phyloP scores from a whole-genome alignment of 2,329 filamentous ascomycete genomes.

The Aspergillus terreus region DNA sequence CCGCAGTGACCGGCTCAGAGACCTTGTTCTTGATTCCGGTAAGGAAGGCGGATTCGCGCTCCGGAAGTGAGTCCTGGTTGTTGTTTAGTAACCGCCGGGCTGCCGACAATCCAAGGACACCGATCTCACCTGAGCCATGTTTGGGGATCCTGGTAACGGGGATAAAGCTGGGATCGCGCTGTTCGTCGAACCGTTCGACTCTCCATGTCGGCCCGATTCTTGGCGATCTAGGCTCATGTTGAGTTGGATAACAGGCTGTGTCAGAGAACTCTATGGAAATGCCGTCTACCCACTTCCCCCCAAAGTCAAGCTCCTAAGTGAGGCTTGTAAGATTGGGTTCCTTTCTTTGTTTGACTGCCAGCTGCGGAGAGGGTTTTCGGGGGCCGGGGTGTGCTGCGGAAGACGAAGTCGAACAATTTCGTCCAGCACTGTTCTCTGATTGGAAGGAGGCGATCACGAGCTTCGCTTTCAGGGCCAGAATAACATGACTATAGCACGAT shows the following conservation, averaged over 20 bases:
- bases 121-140: constrained; percentile 20
- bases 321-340: too few relatives aligned
- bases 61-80: constrained; percentile 16
- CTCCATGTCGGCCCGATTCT: constrained; percentile 18
- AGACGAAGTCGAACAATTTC: too few relatives aligned
- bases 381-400: too few relatives aligned
- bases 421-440: too few relatives aligned
- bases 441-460: too few relatives aligned
- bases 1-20: constrained; percentile 80
- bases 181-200: constrained; percentile 15
- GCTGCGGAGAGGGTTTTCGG: too few relatives aligned
- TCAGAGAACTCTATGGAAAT: too few relatives aligned
- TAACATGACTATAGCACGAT: too few relatives aligned
- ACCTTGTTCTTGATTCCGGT: constrained; percentile 41
- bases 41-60: constrained; percentile 18
- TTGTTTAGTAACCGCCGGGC: constrained; percentile 1
- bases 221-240: constrained; percentile 37
- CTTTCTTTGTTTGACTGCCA: too few relatives aligned
- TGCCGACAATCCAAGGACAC: background rate
- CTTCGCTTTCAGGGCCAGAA: too few relatives aligned
- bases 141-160: constrained; percentile 18
- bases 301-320: too few relatives aligned
- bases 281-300: too few relatives aligned
- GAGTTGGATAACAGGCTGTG: background rate
- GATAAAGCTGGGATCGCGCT: constrained; percentile 17